Evolutionary conservation across 1,139 yeast species (phyloP), one percentile per base, ranked within the genome.

Genomic region (Hanseniaspora sp.): DNA sequence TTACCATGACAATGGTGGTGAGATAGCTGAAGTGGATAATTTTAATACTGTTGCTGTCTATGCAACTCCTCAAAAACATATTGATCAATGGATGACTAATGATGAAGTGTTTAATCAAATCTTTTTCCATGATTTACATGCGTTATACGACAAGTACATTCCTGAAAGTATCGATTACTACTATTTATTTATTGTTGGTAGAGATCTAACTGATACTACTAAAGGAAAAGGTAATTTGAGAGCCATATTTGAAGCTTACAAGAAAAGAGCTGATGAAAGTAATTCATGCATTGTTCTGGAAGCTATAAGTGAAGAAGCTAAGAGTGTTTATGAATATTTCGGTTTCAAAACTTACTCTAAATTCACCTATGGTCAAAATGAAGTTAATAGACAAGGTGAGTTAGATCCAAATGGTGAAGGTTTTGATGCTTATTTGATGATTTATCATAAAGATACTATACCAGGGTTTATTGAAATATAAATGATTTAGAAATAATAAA

Each of bases 221-320:
- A 59, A 56, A 29, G 57, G 59, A 13, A 63, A 61, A 53, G 69
- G 69, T 28, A 64, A 68, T 7, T 67, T 65, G 9, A 64, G 67
- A 53, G 59, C 62, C n/a, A 62, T 66, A 34, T 61, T 66, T 45
- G 63, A 63, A n/a, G 56, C 60, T 17, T 64, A 63, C 56, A 64
- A 60, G 52, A 59, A 58, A 17, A 62, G 62, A 39, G 71, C 71
- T 0, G 67, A 67, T 56, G 55, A 56, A 15, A 62, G 62, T 13
- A 61, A 64, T 38, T 59, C 62, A 37, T 69, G 70, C 23, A 60
- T 65, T 34, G 66, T 67, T 28, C 56, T 68, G 28, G 71, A 68
- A 53, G 68, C 70, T 28, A 67, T 68, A 29, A 61, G 61, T 42
- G 68, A 64, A 29, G 63, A 64, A 41, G 71, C 71, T 5, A 66